Percentiles rank a stretch among this genome's conserved stretches.
phyloP scores from a whole-genome alignment of 1,139 yeast species.

The Starmera stellimalicola region DNA sequence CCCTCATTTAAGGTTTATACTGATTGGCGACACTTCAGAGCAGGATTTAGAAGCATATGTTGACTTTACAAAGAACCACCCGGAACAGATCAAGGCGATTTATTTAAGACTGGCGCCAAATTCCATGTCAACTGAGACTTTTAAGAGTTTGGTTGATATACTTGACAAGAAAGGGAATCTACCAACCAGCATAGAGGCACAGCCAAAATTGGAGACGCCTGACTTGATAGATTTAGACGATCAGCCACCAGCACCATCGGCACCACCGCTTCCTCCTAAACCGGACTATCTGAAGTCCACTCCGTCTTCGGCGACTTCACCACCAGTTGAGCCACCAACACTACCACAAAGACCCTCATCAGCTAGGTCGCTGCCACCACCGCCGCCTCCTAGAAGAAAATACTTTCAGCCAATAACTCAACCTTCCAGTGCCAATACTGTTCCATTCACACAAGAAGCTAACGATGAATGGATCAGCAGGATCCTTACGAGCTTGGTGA shows the following conservation, averaged over 20 bases:
- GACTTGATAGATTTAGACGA: conserved; percentile 21
- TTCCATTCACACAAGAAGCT: conserved; percentile 8
- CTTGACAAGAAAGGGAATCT: conserved; percentile 9
- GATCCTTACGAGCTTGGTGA: conserved; percentile 12
- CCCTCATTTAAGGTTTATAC: conserved; percentile 64
- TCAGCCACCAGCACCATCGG: conserved; percentile 6
- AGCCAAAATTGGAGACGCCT: conserved; percentile 6
- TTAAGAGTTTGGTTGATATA: conserved; percentile 11
- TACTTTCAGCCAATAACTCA: conserved; percentile 5
- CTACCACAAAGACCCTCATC: conserved; percentile 17
- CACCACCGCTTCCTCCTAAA: conserved; percentile 5
- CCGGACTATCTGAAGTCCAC: conserved; percentile 3
- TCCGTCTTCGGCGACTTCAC: conserved; percentile 4
- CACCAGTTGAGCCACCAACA: conserved; percentile 10
- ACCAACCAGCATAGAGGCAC: not conserved
- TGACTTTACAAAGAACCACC: conserved; percentile 53
- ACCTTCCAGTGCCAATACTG: conserved; percentile 4
- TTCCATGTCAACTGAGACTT: conserved; percentile 43
- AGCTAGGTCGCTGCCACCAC: conserved; percentile 2
- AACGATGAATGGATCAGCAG: conserved; percentile 19
- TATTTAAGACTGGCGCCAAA: conserved; percentile 73
- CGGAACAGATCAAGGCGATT: conserved; percentile 60
- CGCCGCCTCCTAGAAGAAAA: conserved; percentile 11
- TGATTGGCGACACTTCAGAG: conserved; percentile 95
- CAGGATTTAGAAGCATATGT: conserved; percentile 88